These are phyloP conservation scores for Magnolia officinalis DNA, from an alignment of 164 flowering plant species.

Conservation along the genomic window DNA sequence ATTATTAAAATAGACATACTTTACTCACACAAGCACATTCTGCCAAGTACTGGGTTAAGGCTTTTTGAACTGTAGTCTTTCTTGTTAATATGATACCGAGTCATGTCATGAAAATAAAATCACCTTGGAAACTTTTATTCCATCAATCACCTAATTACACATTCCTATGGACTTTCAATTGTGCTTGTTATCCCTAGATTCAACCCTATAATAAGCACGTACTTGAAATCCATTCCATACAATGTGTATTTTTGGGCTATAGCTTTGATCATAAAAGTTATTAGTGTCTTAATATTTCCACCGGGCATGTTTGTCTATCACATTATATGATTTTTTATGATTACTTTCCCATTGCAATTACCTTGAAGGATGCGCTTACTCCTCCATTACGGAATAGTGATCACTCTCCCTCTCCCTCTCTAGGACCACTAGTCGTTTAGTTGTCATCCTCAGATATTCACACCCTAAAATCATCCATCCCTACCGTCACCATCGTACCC, in stretches of 20 bases:
- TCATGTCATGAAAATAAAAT: neutral
- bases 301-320: neutral
- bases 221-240: neutral
- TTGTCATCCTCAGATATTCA: no score
- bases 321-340: neutral
- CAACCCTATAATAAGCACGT: neutral
- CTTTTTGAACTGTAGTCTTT: neutral
- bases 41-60: neutral
- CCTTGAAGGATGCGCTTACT: neutral
- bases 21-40: neutral
- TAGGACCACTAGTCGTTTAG: no score
- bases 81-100: neutral
- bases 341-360: neutral
- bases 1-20: neutral
- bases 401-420: no score
- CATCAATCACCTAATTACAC: neutral
- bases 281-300: neutral
- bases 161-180: neutral
- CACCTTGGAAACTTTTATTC: neutral
- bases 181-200: neutral
- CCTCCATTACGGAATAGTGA: neutral
- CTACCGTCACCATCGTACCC: no score
- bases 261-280: no score
- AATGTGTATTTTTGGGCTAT: neutral
- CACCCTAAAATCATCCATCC: no score